A percentile compares a stretch with the other conserved stretches of the same genome.
These are phyloP conservation scores for Tricharina praecox DNA, from an alignment of 495 filamentous ascomycete genomes.

Conservation along the genomic window DNA sequence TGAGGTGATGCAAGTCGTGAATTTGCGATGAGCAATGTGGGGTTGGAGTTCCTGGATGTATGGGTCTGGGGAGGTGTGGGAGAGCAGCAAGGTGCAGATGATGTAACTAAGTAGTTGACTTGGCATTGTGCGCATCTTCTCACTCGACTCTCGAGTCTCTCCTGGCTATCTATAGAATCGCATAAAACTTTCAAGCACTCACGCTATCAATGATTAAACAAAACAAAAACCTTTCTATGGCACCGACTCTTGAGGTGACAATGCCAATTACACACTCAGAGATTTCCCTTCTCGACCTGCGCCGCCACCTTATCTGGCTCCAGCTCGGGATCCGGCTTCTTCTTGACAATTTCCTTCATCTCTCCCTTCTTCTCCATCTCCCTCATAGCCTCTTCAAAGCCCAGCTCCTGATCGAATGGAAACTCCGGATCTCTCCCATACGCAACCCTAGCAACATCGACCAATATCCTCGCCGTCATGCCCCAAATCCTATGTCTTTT, in stretches of 20 bases:
- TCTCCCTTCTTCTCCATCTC: slow-evolving; percentile 42
- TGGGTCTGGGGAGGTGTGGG: neutral
- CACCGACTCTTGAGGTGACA: no score
- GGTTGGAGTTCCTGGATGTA: neutral
- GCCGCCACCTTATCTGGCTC: neutral
- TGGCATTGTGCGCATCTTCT: no score
- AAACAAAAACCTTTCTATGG: no score
- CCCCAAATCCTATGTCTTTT: slow-evolving; percentile 67
- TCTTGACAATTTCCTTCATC: slow-evolving; percentile 38
- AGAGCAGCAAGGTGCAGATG: no score
- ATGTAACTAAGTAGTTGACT: no score
- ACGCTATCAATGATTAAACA: no score
- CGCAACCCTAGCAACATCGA: slow-evolving; percentile 70
- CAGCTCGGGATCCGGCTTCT: slow-evolving; percentile 8
- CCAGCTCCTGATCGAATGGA: slow-evolving; percentile 45
- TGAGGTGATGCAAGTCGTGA: neutral
- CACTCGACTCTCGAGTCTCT: no score
- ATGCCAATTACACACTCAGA: no score
- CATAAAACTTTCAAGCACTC: no score
- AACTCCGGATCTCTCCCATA: slow-evolving; percentile 70
- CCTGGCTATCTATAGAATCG: no score
- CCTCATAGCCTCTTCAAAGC: slow-evolving; percentile 62
- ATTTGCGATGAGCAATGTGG: neutral
- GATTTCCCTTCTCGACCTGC: neutral
- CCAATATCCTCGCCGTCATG: slow-evolving; percentile 76